phyloP scores from a whole-genome alignment of 257 asterid genomes.

The Jaltomata sinuosa region DNA sequence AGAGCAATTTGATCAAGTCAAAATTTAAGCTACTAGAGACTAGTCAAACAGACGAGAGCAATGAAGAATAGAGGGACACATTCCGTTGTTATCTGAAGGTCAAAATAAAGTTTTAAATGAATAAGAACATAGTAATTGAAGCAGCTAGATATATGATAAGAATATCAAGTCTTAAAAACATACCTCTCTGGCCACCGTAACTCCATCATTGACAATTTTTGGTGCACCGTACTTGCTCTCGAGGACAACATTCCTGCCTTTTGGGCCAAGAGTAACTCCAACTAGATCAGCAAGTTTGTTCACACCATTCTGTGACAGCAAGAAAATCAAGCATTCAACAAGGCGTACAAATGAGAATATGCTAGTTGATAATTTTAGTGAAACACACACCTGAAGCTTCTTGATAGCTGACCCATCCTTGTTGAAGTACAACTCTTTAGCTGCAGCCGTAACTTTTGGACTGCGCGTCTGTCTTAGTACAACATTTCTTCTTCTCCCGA shows the following conservation, averaged over 20 bases:
- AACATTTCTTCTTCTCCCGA: constrained; percentile 44
- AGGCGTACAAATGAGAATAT: not conserved
- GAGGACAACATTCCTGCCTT: constrained; percentile 93
- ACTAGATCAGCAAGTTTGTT: constrained; percentile 92
- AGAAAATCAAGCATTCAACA: not conserved
- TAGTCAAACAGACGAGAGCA: not conserved
- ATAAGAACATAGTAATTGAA: not conserved
- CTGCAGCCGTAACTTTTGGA: constrained; percentile 59
- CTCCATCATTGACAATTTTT: constrained; percentile 94
- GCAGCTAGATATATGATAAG: not conserved
- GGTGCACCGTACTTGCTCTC: constrained; percentile 99
- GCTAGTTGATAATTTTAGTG: not conserved
- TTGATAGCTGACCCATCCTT: constrained; percentile 95
- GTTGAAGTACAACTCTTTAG: constrained; percentile 84
- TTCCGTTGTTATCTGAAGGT: not conserved
- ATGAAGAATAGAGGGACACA: not conserved
- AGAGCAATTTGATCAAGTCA: not conserved
- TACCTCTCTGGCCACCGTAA: constrained; percentile 94
- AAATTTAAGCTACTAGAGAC: not conserved
- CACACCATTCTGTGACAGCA: constrained; percentile 60
- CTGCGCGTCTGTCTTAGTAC: constrained; percentile 32
- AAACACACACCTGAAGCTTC: constrained; percentile 55
- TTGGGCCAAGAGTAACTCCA: constrained; percentile 97
- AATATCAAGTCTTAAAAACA: not conserved
- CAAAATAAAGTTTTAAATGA: not conserved